phyloP scores from a whole-genome alignment of 441 rosid genomes.

The Populus hybrid region DNA sequence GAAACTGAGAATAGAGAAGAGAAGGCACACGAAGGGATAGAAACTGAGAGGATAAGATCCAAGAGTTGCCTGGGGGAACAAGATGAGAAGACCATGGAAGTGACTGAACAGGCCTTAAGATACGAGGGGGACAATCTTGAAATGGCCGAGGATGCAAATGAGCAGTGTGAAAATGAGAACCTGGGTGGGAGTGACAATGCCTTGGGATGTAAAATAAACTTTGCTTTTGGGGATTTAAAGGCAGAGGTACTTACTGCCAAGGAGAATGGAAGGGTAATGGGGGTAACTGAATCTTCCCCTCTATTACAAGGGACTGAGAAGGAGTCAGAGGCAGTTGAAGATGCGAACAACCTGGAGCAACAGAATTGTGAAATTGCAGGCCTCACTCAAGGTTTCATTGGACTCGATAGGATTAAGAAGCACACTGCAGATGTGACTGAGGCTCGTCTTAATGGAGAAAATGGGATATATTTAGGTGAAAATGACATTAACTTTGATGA shows the following conservation, averaged over 20 bases:
- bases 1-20: slow-evolving; percentile 32
- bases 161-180: slow-evolving; percentile 22
- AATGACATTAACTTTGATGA: slow-evolving; percentile 32
- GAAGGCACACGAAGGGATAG: slow-evolving; percentile 32
- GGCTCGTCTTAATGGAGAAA: slow-evolving; percentile 20
- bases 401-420: slow-evolving; percentile 32
- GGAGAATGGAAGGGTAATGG: slow-evolving; percentile 27
- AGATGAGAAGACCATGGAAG: slow-evolving; percentile 26
- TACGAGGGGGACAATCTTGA: slow-evolving; percentile 22
- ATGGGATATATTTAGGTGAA: slow-evolving; percentile 29
- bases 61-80: slow-evolving; percentile 34
- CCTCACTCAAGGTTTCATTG: slow-evolving; percentile 35
- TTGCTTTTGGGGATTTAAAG: slow-evolving; percentile 26
- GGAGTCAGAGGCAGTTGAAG: slow-evolving; percentile 39
- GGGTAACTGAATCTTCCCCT: slow-evolving; percentile 30
- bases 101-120: slow-evolving; percentile 27
- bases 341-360: slow-evolving; percentile 36
- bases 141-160: slow-evolving; percentile 22
- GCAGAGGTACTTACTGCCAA: slow-evolving; percentile 26
- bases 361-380: slow-evolving; percentile 36
- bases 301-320: slow-evolving; percentile 40
- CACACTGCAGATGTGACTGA: slow-evolving; percentile 25
- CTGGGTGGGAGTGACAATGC: slow-evolving; percentile 31
- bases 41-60: slow-evolving; percentile 31
- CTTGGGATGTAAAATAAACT: slow-evolving; percentile 18